Base-by-base conservation (phyloP, 345 rosid genomes). In the Heritiera fomes region DNA sequence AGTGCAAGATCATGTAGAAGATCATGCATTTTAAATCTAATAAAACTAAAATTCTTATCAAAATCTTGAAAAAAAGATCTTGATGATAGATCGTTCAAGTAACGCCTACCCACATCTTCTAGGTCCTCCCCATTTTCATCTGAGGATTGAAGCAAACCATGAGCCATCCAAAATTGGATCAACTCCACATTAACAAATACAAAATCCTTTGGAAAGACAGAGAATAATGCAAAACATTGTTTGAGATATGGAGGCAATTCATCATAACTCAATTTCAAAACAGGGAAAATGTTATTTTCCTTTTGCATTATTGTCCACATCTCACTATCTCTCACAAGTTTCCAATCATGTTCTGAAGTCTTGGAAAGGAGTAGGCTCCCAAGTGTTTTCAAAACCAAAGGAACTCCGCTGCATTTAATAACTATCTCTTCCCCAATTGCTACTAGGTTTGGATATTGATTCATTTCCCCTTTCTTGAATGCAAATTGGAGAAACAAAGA, bases 1-100 rank as follows among this genome's bases (percentile, higher is more conserved):
- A 28, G 3, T 32, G 83, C 82, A 38, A 86, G 78, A 7, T 86
- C 85, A 12, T 81, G 82, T 12, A 85, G 77, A 34, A 83, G 75
- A 73, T 83, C 85, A n/a, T 85, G 88, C 86, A 85, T 83, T 49
- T 20, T 15, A 56, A 67, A 73, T 1, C 0, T 1, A 20, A n/a
- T 0, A 7, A 14, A n/a, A 0, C 7, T 2, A 4, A 8, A 41
- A 68, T 28, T 3, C 4, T 41, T 41, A 2, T 61, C 83, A 9
- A 32, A 14, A 34, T 64, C 69, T 64, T 64, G 69, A 7, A 38
- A 64, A 10, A 64, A 4, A 64, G 47, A 65, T 38, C 70, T 18
- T 8, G 70, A 40, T 3, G 43, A 8, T 9, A 65, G 49, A 41
- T 40, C 70, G 2, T 38, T 65, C 70, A 65, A 38, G 18, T 40